Conservation (phyloP, 164 flowering plant genomes). For the Warburgia ugandensis region DNA sequence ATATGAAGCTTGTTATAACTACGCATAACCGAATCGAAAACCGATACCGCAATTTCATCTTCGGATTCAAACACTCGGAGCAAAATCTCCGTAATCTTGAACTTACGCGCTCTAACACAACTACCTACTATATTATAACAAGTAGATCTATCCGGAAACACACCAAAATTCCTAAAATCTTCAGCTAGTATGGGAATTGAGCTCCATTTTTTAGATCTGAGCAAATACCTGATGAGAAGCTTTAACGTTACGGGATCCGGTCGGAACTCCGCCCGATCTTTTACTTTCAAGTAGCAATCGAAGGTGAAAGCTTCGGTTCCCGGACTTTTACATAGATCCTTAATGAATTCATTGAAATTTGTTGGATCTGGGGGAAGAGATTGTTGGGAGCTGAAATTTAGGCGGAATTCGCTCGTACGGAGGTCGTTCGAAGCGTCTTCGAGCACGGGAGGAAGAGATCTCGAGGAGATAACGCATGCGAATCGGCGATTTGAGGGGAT, state of each 20-base stretch:
- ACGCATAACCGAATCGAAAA: constrained; percentile 53
- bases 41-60: constrained; percentile 27
- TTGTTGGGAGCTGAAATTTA: constrained; percentile 3
- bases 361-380: constrained; percentile 1
- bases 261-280: constrained; percentile 30
- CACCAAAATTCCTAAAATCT: constrained; percentile 38
- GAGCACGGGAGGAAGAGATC: constrained; percentile 22
- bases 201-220: constrained; percentile 49
- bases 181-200: constrained; percentile 22
- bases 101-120: constrained; percentile 57
- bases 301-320: constrained; percentile 32
- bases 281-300: constrained; percentile 48
- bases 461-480: constrained; percentile 15
- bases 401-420: constrained; percentile 6
- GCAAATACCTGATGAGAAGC: constrained; percentile 46
- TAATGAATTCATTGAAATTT: constrained; percentile 28
- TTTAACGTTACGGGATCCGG: constrained; percentile 36
- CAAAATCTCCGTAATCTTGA: constrained; percentile 34
- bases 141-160: constrained; percentile 41
- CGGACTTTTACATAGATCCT: constrained; percentile 35
- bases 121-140: constrained; percentile 42
- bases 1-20: constrained; percentile 71
- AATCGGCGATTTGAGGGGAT: constrained; percentile 13
- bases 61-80: constrained; percentile 31
- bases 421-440: constrained; percentile 21